These are phyloP conservation scores for Meyerozyma smithsonii DNA, from an alignment of 1,139 yeast genomes.

Conservation along the genomic window DNA sequence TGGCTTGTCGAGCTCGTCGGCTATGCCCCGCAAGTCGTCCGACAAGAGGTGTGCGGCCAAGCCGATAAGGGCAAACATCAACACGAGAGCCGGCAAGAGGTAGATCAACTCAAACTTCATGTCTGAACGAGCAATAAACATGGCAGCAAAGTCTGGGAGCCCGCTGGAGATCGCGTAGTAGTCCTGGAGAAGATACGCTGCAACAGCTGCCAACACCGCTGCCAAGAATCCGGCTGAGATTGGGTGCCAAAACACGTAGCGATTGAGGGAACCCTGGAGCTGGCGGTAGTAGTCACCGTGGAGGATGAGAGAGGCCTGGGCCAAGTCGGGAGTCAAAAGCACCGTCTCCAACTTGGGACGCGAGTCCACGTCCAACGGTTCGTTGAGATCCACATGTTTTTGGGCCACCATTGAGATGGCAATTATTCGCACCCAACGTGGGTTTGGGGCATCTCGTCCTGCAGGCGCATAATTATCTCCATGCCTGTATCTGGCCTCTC, in stretches of 20 bases:
- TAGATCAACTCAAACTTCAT: constrained; percentile 22
- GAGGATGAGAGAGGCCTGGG: constrained; percentile 57
- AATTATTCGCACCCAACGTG: constrained; percentile 1
- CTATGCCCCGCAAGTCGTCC: constrained; percentile 44
- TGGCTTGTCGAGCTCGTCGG: constrained; percentile 32
- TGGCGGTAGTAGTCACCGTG: constrained; percentile 62
- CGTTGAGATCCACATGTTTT: constrained; percentile 44
- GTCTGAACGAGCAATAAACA: constrained; percentile 21
- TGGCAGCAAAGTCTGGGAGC: constrained; percentile 27
- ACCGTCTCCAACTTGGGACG: constrained; percentile 46
- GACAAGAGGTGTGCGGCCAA: constrained; percentile 23
- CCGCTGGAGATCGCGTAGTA: constrained; percentile 32
- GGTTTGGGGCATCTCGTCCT: neutral
- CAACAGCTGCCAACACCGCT: constrained; percentile 15
- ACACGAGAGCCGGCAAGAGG: constrained; percentile 22
- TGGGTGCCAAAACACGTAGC: constrained; percentile 46
- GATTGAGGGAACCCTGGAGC: constrained; percentile 49
- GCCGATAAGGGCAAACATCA: constrained; percentile 21
- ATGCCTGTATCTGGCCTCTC: no score
- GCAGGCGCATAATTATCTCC: no score
- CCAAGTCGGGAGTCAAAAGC: constrained; percentile 48
- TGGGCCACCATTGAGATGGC: constrained; percentile 24
- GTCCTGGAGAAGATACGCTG: constrained; percentile 30
- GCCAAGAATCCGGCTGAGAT: constrained; percentile 26
- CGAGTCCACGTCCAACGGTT: constrained; percentile 47